Evolutionary conservation across 352 stramenopile genomes (phyloP).

Genomic region (Phytophthora capsici): DNA sequence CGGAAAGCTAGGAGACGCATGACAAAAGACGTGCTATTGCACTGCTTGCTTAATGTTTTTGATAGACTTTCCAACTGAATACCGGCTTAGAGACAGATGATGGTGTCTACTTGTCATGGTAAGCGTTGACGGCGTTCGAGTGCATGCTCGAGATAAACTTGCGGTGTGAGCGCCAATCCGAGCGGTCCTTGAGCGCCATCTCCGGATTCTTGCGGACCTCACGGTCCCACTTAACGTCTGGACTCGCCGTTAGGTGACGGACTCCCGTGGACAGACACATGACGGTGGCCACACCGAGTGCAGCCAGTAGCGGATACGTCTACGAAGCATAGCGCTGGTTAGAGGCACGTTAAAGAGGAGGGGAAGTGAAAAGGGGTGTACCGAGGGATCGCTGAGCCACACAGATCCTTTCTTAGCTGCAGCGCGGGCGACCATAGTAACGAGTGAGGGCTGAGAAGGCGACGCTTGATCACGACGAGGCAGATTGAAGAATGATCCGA

Average conservation of each 20-base stretch:
- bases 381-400: constrained; percentile 53
- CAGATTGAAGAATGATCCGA: constrained; percentile 30
- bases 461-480: constrained; percentile 9
- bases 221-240: constrained; percentile 71
- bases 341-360: not conserved
- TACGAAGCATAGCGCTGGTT: constrained; percentile 7
- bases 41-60: constrained; percentile 15
- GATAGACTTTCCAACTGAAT: not conserved
- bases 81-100: not conserved
- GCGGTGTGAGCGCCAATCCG: constrained; percentile 62
- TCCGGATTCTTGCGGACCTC: constrained; percentile 64
- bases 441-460: not conserved
- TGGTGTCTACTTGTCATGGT: constrained; percentile 33
- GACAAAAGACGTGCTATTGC: not conserved
- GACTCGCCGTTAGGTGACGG: constrained; percentile 58
- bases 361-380: constrained; percentile 7
- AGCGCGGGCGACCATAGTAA: constrained; percentile 43
- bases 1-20: constrained; percentile 4
- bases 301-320: constrained; percentile 61
- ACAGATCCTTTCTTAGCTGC: constrained; percentile 49
- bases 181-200: constrained; percentile 47
- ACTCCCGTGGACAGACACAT: constrained; percentile 51
- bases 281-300: constrained; percentile 42
- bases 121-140: constrained; percentile 52
- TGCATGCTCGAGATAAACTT: constrained; percentile 45